These are phyloP conservation scores for Geotrichum macrosporum DNA, from an alignment of 1,139 yeast species.

Conservation along the genomic window DNA sequence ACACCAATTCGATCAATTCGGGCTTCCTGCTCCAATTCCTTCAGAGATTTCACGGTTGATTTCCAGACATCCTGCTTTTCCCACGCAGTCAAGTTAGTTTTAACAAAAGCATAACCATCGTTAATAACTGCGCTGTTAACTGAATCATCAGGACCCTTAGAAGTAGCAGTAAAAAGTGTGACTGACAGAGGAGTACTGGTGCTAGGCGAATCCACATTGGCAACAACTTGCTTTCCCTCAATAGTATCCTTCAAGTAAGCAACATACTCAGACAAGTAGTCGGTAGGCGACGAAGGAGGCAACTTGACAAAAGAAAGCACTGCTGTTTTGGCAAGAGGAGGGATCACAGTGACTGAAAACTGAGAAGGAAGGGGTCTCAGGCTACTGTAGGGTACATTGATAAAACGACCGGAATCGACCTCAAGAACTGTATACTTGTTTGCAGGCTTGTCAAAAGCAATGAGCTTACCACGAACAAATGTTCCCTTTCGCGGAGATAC, in stretches of 20 bases:
- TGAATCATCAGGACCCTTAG: constrained; percentile 56
- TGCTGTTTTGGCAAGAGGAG: constrained; percentile 58
- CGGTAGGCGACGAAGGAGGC: constrained; percentile 58
- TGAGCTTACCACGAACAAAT: constrained; percentile 58
- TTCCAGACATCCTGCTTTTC: constrained; percentile 32
- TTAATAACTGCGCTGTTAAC: constrained; percentile 59
- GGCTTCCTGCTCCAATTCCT: constrained; percentile 48
- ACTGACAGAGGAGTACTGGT: constrained; percentile 44
- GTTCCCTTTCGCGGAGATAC: constrained; percentile 54
- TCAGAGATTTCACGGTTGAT: constrained; percentile 35
- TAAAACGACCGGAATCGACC: constrained; percentile 62
- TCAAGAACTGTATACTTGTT: constrained; percentile 52
- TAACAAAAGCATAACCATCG: constrained; percentile 65
- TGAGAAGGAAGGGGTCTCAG: constrained; percentile 55
- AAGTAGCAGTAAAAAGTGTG: constrained; percentile 57
- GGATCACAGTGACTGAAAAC: constrained; percentile 43
- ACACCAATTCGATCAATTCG: constrained; percentile 57
- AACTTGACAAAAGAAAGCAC: constrained; percentile 53
- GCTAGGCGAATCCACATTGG: constrained; percentile 44
- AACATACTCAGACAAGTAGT: constrained; percentile 58
- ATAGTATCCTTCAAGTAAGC: constrained; percentile 53
- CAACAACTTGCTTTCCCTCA: constrained; percentile 55
- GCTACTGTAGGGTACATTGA: constrained; percentile 45
- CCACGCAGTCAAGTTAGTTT: constrained; percentile 40
- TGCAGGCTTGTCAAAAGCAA: constrained; percentile 48